Base-by-base conservation (phyloP, 768 basidiomycete genomes). In the Pleurotus djamor region DNA sequence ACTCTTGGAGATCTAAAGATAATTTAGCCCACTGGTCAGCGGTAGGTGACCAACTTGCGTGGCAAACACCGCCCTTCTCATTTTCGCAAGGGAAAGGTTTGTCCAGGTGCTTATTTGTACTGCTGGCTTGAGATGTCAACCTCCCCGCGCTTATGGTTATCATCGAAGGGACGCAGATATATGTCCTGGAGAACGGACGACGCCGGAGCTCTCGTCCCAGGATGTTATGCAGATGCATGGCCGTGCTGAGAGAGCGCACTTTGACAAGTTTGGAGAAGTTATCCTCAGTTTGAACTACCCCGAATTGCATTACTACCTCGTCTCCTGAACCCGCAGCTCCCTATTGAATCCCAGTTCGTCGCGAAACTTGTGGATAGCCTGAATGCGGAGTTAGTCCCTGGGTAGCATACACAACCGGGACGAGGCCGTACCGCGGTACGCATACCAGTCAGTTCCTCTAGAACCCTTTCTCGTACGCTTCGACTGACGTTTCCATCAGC, bases 101-200 rank as follows among this genome's bases (percentile, higher is more conserved):
- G 81, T 99, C 34, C 95, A 96, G 69, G 96, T 98, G 0, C 80
- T 99, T 28, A 93, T 97, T 47, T 97, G 94, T 70, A 99, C 97
- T 0, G 97, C 97, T 99, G 38, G 97, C 97, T 0, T 99, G 97
- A 97, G 97, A 96, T 77, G 96, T 99, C 74, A 99, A 99, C 69
- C 77, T 98, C 0, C 97, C 97, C 3, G 96, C 96, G 1, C 97
- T 98, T 64, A 91, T 94, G 6, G 96, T 98, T 74, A 94, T 98
- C 76, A 98, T 99, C 81, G 98, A 98, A 71, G 97, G 97, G n/a
- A 98, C 97, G 0, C 96, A 98, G 75, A 96, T 98, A 62, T 99
- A 98, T 75, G 97, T 96, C 72, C 97, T 96, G 0, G 96, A 97
- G 74, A 97, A 98, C 74, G 97, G 97, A 16, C 87, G 92, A 3